Evolutionary conservation across 306 rosid genomes (phyloP), one percentile per base, ranked within the genome.

Genomic region (Arachis hypogaea): DNA sequence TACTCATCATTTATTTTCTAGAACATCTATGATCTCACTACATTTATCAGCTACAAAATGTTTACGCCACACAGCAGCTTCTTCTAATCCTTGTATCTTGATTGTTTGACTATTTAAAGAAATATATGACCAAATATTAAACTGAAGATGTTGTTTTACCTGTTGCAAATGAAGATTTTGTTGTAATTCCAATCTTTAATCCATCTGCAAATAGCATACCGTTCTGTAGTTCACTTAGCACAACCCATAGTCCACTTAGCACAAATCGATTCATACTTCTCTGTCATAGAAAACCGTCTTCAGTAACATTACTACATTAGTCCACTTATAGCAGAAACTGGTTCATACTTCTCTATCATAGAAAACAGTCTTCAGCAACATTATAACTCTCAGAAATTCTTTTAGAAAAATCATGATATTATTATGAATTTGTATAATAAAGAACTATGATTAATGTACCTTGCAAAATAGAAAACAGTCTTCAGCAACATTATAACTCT

Each of bases 191-290:
- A 95, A 79, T 95, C 99, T 85, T 95, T 98, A 78, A 95, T 98
- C 99, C 99, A 95, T 88, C 99, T 89, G 82, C 99, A 95, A 44
- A 95, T 96, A 64, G 99, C 99, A 79, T 98, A 95, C 71, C 99
- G 95, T 76, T 95, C 99, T n/a, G 99, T 95, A 62, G 99, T 95
- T 98, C 99, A 95, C 83, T 88, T 95, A 16, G 93, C 91, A 81
- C 79, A 58, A 74, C 0, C 18, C 18, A 18, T 95, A 62, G 99
- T 95, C 99, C 99, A 95, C 83, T 88, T 95, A 16, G 92, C 91
- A 81, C 79, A 58, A 74, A 95, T 96, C 47, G 99, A 98, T 83
- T 92, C 98, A 51, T 95, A 95, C 78, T 84, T 92, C 86, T 95
- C 98, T 95, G 93, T 77, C 63, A 74, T 54, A 76, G 80, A 40